Percentiles rank a stretch among this genome's conserved stretches.
These are phyloP conservation scores for Kuraishia floccosa DNA, from an alignment of 805 yeast genomes.

Conservation along the genomic window DNA sequence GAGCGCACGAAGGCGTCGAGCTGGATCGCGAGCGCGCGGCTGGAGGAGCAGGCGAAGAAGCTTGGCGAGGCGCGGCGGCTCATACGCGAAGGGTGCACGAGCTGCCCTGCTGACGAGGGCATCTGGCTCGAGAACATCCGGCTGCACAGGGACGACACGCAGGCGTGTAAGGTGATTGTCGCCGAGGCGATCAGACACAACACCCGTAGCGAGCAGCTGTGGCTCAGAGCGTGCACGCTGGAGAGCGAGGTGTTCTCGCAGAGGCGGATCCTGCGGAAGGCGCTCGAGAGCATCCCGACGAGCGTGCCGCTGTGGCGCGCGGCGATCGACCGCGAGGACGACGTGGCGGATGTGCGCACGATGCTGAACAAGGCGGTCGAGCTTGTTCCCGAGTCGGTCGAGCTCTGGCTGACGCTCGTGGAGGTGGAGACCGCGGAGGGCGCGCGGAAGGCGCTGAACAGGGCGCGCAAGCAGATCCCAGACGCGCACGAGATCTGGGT, in stretches of 20 bases:
- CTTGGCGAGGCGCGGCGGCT: conserved; percentile 43
- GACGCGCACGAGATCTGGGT: conserved; percentile 52
- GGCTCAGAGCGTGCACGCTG: conserved; percentile 62
- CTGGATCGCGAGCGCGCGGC: conserved; percentile 79
- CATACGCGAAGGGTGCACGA: conserved; percentile 65
- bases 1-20: conserved; percentile 67
- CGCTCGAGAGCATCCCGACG: conserved; percentile 52
- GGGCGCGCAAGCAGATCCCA: conserved; percentile 45
- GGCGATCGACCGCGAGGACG: conserved; percentile 49
- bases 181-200: conserved; percentile 54
- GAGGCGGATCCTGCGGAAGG: conserved; percentile 54
- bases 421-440: conserved; percentile 20
- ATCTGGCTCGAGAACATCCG: conserved; percentile 78
- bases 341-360: conserved; percentile 29
- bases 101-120: conserved; percentile 55
- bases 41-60: conserved; percentile 59
- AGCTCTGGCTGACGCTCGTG: conserved; percentile 52
- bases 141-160: conserved; percentile 34
- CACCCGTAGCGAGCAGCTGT: conserved; percentile 46
- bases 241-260: conserved; percentile 48
- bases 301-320: conserved; percentile 57
- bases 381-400: conserved; percentile 51
- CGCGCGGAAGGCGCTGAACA: conserved; percentile 43
- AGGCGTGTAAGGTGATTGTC: conserved; percentile 43
- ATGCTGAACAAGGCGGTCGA: conserved; percentile 58